Percentiles rank a stretch among this genome's conserved stretches.
Conservation (phyloP, 1,284 basidiomycete species). For the Anthracocystis setariae region DNA sequence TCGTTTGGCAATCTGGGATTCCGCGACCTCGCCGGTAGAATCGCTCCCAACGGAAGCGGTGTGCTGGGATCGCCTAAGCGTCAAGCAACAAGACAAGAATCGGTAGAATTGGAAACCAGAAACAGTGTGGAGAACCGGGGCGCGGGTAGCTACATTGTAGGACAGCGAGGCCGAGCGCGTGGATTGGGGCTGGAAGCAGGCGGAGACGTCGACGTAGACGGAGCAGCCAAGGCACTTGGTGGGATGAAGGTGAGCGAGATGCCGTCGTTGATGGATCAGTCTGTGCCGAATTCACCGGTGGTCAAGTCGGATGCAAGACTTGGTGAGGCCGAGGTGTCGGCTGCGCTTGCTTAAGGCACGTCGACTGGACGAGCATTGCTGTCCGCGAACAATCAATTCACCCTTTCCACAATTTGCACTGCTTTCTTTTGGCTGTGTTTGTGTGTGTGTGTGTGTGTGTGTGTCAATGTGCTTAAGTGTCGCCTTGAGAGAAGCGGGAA, state of each 20-base stretch:
- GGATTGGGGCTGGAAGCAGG: slow-evolving; percentile 34
- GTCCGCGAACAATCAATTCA: no score
- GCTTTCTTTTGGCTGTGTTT: no score
- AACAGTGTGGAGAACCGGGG: slow-evolving; percentile 29
- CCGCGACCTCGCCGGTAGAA: slow-evolving; percentile 39
- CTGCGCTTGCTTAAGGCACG: slow-evolving; percentile 31
- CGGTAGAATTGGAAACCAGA: slow-evolving; percentile 36
- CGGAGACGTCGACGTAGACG: slow-evolving; percentile 5
- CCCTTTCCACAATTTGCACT: no score
- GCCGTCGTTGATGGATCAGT: slow-evolving; percentile 32
- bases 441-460: neutral
- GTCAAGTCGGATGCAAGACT: slow-evolving; percentile 10
- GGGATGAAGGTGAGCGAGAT: slow-evolving; percentile 12
- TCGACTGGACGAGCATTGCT: neutral
- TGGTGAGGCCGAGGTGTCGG: slow-evolving; percentile 31
- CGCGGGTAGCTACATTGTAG: slow-evolving; percentile 35
- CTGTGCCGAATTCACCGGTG: slow-evolving; percentile 24
- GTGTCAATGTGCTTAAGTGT: neutral
- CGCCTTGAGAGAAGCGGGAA: neutral
- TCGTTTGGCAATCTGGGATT: slow-evolving; percentile 36
- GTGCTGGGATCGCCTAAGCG: slow-evolving; percentile 15
- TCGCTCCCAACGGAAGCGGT: slow-evolving; percentile 12
- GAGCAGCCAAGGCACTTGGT: slow-evolving; percentile 13
- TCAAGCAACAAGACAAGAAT: slow-evolving; percentile 13
- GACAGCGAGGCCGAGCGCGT: slow-evolving; percentile 32